Evolutionary conservation across 257 asterid species (phyloP), one percentile per base, ranked within the genome.

Genomic region (Paraleonurus japonicus): DNA sequence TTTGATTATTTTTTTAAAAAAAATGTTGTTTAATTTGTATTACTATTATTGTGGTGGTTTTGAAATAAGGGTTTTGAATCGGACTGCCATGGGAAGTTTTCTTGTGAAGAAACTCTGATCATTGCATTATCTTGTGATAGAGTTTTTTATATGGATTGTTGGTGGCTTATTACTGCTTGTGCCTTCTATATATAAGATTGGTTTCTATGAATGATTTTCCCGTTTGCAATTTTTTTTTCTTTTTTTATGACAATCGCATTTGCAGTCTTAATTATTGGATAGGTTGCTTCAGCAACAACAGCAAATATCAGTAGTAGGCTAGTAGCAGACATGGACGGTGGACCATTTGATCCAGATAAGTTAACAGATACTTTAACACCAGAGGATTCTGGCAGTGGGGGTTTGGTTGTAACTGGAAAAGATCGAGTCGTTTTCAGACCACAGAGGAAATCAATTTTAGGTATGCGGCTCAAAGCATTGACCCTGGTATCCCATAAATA

Each of bases 401-500:
- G 98, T 61, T 73, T 93, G 75, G 70, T 76, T 50, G 71, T 84
- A 57, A 86, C 89, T 4, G 96, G 86, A 50, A 87, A 82, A 83
- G 96, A 88, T 60, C 78, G 88, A 78, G 82, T 93, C 7, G 79
- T 87, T 43, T 93, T 86, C 74, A 79, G 85, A 76, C 65, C 85
- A 0, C 96, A 88, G 79, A 78, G 85, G 69, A 93, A 87, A 84
- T 93, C 97, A 1, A 78, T 76, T 66, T 66, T 90, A 79, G 98
- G 98, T 90, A 83, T 61, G 33, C 4, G 64, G 12, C 17, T 72
- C 57, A 64, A 61, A 60, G 19, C 30, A 13, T 19, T 37, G 57
- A 7, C 39, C 32, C 41, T 54, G 26, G 28, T 76, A 58, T 45
- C 55, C 22, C 23, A 12, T 30, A 5, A 2, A 9, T 11, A 62